Evolutionary conservation across 2,329 filamentous ascomycete genomes (phyloP), one percentile per base, ranked within the genome.

Genomic region (Penicillium crustosum): DNA sequence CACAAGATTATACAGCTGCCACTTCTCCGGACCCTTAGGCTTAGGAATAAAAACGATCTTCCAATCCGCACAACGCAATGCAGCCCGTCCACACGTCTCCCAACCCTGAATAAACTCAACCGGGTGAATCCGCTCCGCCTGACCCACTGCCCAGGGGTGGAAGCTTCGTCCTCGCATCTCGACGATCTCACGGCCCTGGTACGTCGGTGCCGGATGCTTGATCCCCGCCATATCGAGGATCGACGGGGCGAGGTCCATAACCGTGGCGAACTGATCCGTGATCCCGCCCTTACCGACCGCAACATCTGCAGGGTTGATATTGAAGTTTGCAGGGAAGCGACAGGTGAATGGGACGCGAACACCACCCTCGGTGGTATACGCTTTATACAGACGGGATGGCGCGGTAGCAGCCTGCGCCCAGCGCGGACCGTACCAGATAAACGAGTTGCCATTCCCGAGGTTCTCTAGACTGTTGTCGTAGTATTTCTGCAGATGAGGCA

Each of bases 341-440:
- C 81, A 79, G 36, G 83, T 69, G 64, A 83, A 82, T 0, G 81
- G 82, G 0, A 83, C 81, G 6, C 81, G 79, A 17, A 84, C 80
- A 38, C 82, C 82, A 1, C 82, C 78, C 47, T 80, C 77, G 2
- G 77, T 79, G 1, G 76, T 78, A 65, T 80, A 81, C 6, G 77
- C 75, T 57, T 82, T 82, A 73, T 79, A 83, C 25, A 79, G 67
- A 31, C 78, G 70, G 12, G 75, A 79, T 1, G 81, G 81, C 2
- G 82, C 81, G 0, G 81, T 83, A 13, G 81, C 77, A 31, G 81
- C 81, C 66, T 81, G 78, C 0, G 82, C 83, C 81, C 83, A 84
- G 15, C 78, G 78, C 3, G 81, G 81, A 1, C 84, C 83, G 61
- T 86, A 86, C 83, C 83, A 86, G 57, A 85, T 80, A 66, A 84